Evolutionary conservation across 495 filamentous ascomycete species (phyloP), one percentile per base, ranked within the genome.

Genomic region (Talaromyces borbonicus): DNA sequence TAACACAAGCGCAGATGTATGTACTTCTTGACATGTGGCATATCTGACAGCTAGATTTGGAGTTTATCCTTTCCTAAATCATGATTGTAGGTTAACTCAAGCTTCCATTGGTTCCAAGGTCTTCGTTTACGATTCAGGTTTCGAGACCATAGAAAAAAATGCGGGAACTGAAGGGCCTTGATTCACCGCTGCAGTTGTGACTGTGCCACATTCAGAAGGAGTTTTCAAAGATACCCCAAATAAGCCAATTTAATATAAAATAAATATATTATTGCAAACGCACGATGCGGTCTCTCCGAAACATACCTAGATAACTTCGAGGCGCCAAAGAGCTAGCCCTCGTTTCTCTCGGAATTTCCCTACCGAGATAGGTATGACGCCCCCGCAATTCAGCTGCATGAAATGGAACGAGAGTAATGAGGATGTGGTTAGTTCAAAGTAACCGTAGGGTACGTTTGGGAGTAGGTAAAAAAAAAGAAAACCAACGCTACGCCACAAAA

Each of bases 381-480:
- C 35, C 35, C 35, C 35, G 35, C 35, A 38, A 20, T 38, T 38
- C 16, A 38, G 35, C 35, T 38, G 35, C 35, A 22, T 38, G 1
- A 20, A 38, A 38, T 20, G 6, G 8, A 5, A 38, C 19, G n/a
- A 11, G 1, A 36, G 15, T 1, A 38, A 8, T n/a, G n/a, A 29
- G 5, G 26, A 29, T 12, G 16, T 2, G 6, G 11, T 38, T 4
- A 8, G 35, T 15, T 20, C 16, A 20, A n/a, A 16, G 35, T 12
- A 16, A 38, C 35, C 19, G 6, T 38, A 20, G 16, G 35, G 16
- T 38, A 38, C 15, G 5, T 38, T 20, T 18, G 16, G 16, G n/a
- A 38, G 35, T 38, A 4, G n/a, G n/a, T n/a, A n/a, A n/a, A n/a
- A n/a, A n/a, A n/a, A n/a, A n/a, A n/a, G n/a, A n/a, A n/a, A n/a